Conservation (phyloP, 192 early-diverging fungal species). For the Backusella mclennaniae region DNA sequence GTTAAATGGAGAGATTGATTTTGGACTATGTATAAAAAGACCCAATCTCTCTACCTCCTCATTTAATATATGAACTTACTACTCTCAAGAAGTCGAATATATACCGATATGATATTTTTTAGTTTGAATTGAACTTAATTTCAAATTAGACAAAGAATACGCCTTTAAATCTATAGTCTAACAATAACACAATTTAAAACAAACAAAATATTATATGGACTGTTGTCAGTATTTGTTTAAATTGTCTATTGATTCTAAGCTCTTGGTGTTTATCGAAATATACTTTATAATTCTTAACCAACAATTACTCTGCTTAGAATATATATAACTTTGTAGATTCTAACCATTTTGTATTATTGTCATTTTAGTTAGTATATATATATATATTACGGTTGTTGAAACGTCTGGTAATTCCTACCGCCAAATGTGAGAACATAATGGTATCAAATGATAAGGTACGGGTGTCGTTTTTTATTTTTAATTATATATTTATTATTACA, state of each 20-base stretch:
- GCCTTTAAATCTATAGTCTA: background rate
- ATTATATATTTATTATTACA: background rate
- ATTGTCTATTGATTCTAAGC: background rate
- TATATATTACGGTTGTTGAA: background rate
- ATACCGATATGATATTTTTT: background rate
- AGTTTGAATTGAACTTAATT: background rate
- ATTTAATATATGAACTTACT: background rate
- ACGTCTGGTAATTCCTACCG: background rate
- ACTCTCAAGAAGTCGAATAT: too few relatives aligned
- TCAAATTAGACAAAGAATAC: background rate
- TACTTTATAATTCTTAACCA: background rate
- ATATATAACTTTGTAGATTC: background rate
- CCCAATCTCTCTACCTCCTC: background rate
- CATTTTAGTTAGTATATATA: background rate
- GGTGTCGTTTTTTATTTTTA: background rate
- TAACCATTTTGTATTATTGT: background rate
- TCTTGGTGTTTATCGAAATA: background rate
- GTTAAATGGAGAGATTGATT: background rate
- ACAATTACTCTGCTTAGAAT: background rate
- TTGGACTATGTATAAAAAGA: background rate
- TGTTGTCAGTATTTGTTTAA: background rate
- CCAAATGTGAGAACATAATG: background rate
- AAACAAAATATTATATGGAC: background rate
- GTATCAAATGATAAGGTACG: background rate
- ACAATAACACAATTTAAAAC: background rate